Conservation (phyloP, 306 rosid genomes). For the Glycine latifolia region DNA sequence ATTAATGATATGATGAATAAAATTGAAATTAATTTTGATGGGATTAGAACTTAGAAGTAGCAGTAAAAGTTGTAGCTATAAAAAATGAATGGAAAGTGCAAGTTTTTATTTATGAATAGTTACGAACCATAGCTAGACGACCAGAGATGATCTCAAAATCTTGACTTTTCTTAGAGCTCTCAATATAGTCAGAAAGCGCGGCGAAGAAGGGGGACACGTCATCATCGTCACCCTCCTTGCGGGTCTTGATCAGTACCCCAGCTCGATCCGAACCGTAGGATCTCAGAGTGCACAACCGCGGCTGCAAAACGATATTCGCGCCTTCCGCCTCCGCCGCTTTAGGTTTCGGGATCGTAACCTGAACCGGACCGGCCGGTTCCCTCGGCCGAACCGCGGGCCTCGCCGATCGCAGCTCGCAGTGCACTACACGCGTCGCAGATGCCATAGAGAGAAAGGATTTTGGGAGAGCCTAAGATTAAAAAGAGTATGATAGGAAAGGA, state of each 20-base stretch:
- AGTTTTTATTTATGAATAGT: too few relatives aligned
- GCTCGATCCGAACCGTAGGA: conserved; percentile 76
- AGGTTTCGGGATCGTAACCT: conserved; percentile 49
- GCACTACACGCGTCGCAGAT: conserved; percentile 50
- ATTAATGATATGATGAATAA: too few relatives aligned
- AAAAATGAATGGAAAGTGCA: too few relatives aligned
- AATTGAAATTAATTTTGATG: too few relatives aligned
- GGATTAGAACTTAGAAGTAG: too few relatives aligned
- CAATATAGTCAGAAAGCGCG: conserved; percentile 77
- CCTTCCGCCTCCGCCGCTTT: conserved; percentile 53
- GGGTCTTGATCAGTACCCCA: conserved; percentile 51
- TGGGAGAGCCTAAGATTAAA: too few relatives aligned
- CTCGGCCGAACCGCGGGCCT: conserved; percentile 33
- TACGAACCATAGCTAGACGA: conserved; percentile 88
- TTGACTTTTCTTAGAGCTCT: conserved; percentile 84
- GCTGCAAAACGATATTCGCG: conserved; percentile 75
- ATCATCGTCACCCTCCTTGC: conserved; percentile 48
- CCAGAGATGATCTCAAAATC: conserved; percentile 95
- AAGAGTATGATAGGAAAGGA: too few relatives aligned
- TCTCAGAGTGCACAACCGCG: conserved; percentile 83
- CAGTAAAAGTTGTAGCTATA: too few relatives aligned
- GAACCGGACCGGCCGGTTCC: conserved; percentile 52
- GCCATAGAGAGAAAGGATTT: conserved; percentile 49
- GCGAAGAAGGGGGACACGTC: conserved; percentile 70
- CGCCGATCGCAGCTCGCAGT: conserved; percentile 50